Conservation (phyloP, 441 rosid species). For the Lepidium campestre region DNA sequence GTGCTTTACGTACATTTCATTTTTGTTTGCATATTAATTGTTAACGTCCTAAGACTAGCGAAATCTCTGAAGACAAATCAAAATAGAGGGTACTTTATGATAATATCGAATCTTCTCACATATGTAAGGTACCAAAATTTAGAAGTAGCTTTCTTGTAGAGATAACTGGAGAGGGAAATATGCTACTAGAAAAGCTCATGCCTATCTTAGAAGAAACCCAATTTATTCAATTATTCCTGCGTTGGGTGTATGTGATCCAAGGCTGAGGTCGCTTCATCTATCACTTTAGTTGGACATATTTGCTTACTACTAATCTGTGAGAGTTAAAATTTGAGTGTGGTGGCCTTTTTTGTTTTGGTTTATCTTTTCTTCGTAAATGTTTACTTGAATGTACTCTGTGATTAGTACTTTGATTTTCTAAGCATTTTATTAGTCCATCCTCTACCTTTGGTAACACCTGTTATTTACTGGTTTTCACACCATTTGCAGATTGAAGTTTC, state of each 20-base stretch:
- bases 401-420: background rate
- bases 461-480: constrained; percentile 13
- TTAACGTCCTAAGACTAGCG: background rate
- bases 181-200: background rate
- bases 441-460: background rate
- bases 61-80: background rate
- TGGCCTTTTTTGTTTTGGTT: background rate
- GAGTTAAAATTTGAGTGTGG: constrained; percentile 16
- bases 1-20: too few species aligned
- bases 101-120: background rate
- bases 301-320: background rate
- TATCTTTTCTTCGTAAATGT: background rate
- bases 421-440: background rate
- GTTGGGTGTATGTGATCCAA: constrained; percentile 5
- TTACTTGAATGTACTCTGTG: background rate
- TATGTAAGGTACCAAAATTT: background rate
- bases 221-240: background rate
- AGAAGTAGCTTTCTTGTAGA: background rate
- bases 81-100: background rate
- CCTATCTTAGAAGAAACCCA: background rate
- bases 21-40: constrained; percentile 5
- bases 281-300: background rate
- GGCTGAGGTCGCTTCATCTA: background rate
- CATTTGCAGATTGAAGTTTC: constrained; percentile 48
- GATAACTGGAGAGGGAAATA: constrained; percentile 2